Evolutionary conservation across 805 yeast species (phyloP).

Genomic region (Ogataea paraovalis): DNA sequence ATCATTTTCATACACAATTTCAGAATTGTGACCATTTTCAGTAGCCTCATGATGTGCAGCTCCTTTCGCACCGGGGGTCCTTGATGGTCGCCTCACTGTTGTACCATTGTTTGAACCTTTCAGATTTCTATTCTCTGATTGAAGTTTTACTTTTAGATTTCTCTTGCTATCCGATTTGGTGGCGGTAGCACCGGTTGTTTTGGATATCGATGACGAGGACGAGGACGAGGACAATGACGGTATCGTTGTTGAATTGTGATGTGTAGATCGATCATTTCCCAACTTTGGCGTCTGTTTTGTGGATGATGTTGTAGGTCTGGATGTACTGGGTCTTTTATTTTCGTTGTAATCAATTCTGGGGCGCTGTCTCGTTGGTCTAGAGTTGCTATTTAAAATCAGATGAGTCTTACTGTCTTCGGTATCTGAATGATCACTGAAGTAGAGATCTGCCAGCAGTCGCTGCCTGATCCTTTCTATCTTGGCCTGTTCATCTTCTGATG

Average conservation of each 20-base stretch:
- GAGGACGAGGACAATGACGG: neutral
- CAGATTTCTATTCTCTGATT: neutral
- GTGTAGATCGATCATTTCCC: neutral
- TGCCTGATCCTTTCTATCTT: constrained; percentile 12
- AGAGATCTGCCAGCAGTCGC: constrained; percentile 18
- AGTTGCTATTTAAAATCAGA: constrained; percentile 7
- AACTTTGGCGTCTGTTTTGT: neutral
- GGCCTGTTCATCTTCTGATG: constrained; percentile 1
- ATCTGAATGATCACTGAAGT: constrained; percentile 24
- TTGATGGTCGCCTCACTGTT: neutral
- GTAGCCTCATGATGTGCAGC: too few species aligned
- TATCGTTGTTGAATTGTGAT: neutral
- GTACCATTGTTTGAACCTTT: neutral
- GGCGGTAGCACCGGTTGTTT: neutral
- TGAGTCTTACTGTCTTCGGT: constrained; percentile 11
- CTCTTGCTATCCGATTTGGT: neutral
- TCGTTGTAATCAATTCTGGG: constrained; percentile 25
- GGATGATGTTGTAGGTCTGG: neutral
- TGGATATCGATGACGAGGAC: neutral
- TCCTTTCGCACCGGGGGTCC: neutral
- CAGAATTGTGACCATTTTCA: too few species aligned
- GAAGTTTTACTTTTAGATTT: neutral
- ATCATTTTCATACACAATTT: too few species aligned
- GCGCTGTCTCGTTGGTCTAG: constrained; percentile 15
- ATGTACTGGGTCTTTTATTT: constrained; percentile 13